phyloP scores from a whole-genome alignment of 2,329 filamentous ascomycete species.

The Cladophialophora yegresii region DNA sequence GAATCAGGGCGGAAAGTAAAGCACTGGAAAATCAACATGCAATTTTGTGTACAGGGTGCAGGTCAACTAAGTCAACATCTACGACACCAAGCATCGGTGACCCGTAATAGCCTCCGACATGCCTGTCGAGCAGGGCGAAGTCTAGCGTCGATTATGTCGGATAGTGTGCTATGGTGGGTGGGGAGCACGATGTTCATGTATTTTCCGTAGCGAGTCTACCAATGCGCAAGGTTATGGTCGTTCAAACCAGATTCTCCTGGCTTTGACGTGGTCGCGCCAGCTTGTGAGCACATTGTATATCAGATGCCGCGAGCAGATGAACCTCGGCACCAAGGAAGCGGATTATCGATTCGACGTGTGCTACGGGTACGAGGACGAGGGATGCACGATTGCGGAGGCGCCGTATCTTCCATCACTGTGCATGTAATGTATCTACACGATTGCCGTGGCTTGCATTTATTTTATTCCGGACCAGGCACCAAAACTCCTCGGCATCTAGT shows the following conservation, averaged over 20 bases:
- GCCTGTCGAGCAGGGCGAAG: constrained; percentile 1
- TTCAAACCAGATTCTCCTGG: background rate
- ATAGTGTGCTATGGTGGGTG: constrained; percentile 3
- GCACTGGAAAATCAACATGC: background rate
- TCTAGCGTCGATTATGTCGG: constrained; percentile 4
- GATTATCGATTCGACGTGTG: constrained; percentile 1
- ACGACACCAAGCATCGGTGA: background rate
- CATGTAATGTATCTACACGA: background rate
- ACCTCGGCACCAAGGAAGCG: constrained; percentile 21
- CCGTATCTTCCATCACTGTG: constrained; percentile 26
- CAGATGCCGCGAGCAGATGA: background rate
- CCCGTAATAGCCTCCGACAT: background rate
- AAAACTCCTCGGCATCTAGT: background rate
- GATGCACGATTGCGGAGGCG: constrained; percentile 21
- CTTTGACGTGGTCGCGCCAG: too few species aligned
- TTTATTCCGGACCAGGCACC: too few species aligned
- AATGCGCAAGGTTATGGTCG: constrained; percentile 9
- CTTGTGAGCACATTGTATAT: background rate
- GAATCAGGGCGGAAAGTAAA: constrained; percentile 39
- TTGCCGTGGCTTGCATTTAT: too few species aligned
- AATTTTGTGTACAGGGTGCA: constrained; percentile 23
- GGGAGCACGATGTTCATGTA: constrained; percentile 31
- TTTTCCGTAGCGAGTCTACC: constrained; percentile 31
- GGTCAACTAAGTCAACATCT: background rate
- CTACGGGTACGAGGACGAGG: too few species aligned